These are phyloP conservation scores for Cercospora beticola DNA, from an alignment of 2,329 filamentous ascomycete species.

Conservation along the genomic window DNA sequence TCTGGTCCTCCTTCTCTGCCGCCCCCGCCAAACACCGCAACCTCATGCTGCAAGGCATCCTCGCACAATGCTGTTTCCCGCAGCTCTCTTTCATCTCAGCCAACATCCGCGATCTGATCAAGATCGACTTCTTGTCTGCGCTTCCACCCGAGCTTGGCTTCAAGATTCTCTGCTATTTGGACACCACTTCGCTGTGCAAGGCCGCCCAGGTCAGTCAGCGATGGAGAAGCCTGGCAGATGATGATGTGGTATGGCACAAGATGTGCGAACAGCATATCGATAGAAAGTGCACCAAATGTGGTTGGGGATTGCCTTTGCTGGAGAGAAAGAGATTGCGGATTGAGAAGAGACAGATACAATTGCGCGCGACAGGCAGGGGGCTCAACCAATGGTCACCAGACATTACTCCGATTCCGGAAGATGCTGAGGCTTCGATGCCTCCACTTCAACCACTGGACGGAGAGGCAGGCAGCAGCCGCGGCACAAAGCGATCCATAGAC, in stretches of 20 bases:
- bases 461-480: constrained; percentile 10
- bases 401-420: constrained; percentile 51
- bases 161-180: constrained; percentile 88
- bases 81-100: constrained; percentile 91
- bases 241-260: constrained; percentile 95
- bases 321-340: constrained; percentile 85
- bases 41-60: constrained; percentile 92
- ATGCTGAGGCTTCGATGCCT: constrained; percentile 10
- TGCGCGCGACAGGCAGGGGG: constrained; percentile 62
- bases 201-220: constrained; percentile 88
- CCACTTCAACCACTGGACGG: constrained; percentile 12
- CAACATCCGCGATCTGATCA: constrained; percentile 88
- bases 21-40: constrained; percentile 91
- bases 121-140: constrained; percentile 92
- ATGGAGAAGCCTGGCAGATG: constrained; percentile 89
- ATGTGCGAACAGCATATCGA: constrained; percentile 99
- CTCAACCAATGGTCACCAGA: constrained; percentile 55
- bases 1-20: constrained; percentile 97
- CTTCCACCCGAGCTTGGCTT: constrained; percentile 88
- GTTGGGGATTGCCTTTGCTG: constrained; percentile 87
- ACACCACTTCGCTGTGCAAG: constrained; percentile 92
- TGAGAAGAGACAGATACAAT: constrained; percentile 80
- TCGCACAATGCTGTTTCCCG: constrained; percentile 95
- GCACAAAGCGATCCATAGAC: constrained; percentile 27
- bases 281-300: constrained; percentile 89